A percentile compares a stretch with the other conserved stretches of the same genome.
These are phyloP conservation scores for Neoascochyta sp. DNA, from an alignment of 2,329 filamentous ascomycete genomes.

Conservation along the genomic window DNA sequence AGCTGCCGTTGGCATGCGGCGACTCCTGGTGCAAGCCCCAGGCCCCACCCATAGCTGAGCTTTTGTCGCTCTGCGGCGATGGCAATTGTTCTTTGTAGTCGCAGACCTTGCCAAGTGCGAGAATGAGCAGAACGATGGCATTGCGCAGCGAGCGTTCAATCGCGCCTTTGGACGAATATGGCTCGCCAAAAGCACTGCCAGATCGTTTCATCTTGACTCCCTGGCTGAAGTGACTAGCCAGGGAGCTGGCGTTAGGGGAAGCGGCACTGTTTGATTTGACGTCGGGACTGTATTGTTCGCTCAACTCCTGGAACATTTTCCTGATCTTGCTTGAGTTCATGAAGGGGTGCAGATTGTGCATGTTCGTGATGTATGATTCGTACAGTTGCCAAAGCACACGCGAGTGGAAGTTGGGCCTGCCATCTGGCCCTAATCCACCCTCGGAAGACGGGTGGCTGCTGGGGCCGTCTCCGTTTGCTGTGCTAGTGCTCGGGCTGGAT, in stretches of 20 bases:
- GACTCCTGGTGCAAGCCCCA: constrained; percentile 32
- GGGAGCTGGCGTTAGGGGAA: constrained; percentile 19
- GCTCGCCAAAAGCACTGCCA: constrained; percentile 23
- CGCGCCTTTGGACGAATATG: constrained; percentile 18
- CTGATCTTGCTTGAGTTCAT: constrained; percentile 54
- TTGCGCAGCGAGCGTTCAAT: constrained; percentile 49
- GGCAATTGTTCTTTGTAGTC: constrained; percentile 50
- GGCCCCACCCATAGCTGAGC: constrained; percentile 9
- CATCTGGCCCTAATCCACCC: constrained; percentile 52
- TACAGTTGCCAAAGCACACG: constrained; percentile 51
- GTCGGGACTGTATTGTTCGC: constrained; percentile 34
- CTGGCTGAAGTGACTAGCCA: constrained; percentile 17
- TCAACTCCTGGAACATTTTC: constrained; percentile 51
- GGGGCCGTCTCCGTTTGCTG: constrained; percentile 11
- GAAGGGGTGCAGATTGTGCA: constrained; percentile 63
- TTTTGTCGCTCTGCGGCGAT: constrained; percentile 53
- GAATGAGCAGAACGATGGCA: constrained; percentile 74
- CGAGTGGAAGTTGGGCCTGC: constrained; percentile 52
- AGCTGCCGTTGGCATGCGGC: constrained; percentile 39
- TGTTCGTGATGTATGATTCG: constrained; percentile 55
- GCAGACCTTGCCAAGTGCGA: constrained; percentile 85
- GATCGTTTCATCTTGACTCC: constrained; percentile 38
- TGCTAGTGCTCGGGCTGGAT: constrained; percentile 27
- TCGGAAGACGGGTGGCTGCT: constrained; percentile 32
- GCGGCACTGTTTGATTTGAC: constrained; percentile 13